phyloP scores from a whole-genome alignment of 805 yeast species.

The Hyphopichia homilentoma region DNA sequence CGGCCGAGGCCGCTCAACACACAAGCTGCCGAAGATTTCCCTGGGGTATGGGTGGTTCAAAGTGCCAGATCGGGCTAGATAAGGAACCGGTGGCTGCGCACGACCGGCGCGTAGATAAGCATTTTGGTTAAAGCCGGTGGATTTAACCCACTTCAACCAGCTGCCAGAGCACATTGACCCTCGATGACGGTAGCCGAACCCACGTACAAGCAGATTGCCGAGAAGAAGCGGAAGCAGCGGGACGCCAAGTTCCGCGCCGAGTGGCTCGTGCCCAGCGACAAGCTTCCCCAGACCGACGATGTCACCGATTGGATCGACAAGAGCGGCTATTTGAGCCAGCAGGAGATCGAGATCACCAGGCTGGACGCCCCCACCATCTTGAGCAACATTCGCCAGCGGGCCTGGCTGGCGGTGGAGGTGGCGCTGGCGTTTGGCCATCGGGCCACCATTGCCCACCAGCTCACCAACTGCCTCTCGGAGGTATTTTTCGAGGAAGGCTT shows the following conservation, averaged over 20 bases:
- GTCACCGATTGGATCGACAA: slow-evolving; percentile 33
- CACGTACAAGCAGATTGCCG: slow-evolving; percentile 37
- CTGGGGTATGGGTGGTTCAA: too few species aligned
- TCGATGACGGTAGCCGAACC: slow-evolving; percentile 7
- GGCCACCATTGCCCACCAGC: slow-evolving; percentile 56
- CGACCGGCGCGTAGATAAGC: too few species aligned
- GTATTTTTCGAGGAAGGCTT: slow-evolving; percentile 30
- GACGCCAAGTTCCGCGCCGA: slow-evolving; percentile 40
- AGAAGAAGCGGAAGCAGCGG: slow-evolving; percentile 37
- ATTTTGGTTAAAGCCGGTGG: too few species aligned
- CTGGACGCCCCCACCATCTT: slow-evolving; percentile 23
- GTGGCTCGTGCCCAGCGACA: slow-evolving; percentile 39
- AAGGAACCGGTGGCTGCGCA: too few species aligned
- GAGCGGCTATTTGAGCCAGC: slow-evolving; percentile 28
- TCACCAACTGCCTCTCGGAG: slow-evolving; percentile 39
- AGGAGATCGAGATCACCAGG: slow-evolving; percentile 40
- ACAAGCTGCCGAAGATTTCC: too few species aligned
- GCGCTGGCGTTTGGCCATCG: slow-evolving; percentile 55
- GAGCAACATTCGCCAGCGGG: slow-evolving; percentile 18
- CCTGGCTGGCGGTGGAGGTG: slow-evolving; percentile 43
- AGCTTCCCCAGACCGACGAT: slow-evolving; percentile 30
- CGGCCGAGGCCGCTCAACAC: too few species aligned
- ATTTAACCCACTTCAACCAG: too few species aligned
- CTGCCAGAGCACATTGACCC: too few species aligned
- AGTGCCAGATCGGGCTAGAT: too few species aligned